Conservation (phyloP, 768 basidiomycete genomes). For the Tulasnella sp. region DNA sequence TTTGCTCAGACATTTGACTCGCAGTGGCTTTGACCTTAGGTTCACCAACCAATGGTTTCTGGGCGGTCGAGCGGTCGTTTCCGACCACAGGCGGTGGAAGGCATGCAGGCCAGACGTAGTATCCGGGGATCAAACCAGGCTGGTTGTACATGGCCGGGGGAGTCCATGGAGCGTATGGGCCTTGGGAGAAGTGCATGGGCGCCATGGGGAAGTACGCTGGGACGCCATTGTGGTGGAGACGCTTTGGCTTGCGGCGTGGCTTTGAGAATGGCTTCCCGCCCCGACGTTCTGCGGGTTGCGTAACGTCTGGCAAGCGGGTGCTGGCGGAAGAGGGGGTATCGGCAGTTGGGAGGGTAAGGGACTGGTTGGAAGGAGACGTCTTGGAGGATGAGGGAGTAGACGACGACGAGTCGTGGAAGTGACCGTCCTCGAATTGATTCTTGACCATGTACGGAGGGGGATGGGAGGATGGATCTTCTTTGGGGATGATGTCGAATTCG, state of each 20-base stretch:
- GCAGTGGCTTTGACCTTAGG: background rate
- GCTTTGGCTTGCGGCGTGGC: slow-evolving; percentile 2
- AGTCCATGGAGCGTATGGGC: background rate
- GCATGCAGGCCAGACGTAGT: background rate
- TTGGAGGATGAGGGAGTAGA: slow-evolving; percentile 9
- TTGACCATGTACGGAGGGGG: slow-evolving; percentile 7
- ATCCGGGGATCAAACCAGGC: background rate
- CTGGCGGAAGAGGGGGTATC: background rate
- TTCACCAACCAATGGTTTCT: background rate
- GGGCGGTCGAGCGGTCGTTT: background rate
- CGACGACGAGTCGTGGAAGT: background rate
- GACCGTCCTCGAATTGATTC: slow-evolving; percentile 10
- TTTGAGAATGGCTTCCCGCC: background rate
- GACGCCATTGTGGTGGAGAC: background rate
- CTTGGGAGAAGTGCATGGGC: background rate
- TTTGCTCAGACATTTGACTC: background rate
- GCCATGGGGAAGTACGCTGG: background rate
- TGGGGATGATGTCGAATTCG: slow-evolving; percentile 14
- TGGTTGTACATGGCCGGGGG: background rate
- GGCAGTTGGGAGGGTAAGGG: slow-evolving; percentile 7
- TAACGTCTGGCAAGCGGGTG: background rate
- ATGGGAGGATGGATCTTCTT: slow-evolving; percentile 4
- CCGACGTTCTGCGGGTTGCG: background rate
- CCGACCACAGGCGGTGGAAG: background rate
- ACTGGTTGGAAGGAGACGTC: slow-evolving; percentile 22